These are phyloP conservation scores for Candolleomyces aberdarensis DNA, from an alignment of 768 basidiomycete species.

Conservation along the genomic window DNA sequence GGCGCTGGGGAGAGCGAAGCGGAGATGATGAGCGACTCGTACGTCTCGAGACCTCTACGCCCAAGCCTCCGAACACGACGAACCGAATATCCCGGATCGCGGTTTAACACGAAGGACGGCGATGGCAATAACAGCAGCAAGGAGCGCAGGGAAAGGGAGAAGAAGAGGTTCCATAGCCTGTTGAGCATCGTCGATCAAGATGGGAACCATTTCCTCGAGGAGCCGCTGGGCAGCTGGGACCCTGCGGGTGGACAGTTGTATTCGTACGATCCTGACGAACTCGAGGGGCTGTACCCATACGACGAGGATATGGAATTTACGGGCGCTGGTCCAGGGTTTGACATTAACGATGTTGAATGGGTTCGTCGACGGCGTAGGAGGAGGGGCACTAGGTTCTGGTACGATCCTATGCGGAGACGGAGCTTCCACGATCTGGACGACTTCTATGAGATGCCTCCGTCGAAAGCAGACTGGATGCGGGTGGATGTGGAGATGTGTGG, in stretches of 20 bases:
- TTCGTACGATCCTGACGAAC: not conserved
- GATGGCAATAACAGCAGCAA: not conserved
- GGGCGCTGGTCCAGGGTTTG: not conserved
- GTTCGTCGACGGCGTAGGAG: conserved; percentile 15
- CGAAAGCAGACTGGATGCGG: conserved; percentile 64
- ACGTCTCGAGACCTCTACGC: not conserved
- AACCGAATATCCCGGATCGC: not conserved
- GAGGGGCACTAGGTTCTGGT: conserved; percentile 10
- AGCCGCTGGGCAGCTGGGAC: conserved; percentile 10
- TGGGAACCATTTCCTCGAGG: conserved; percentile 18
- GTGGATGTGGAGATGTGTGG: conserved; percentile 80
- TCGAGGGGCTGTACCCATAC: not conserved
- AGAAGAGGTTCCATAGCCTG: conserved; percentile 27
- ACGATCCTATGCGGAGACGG: conserved; percentile 29
- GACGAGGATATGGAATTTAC: not conserved
- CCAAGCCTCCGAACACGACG: not conserved
- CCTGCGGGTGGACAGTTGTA: not conserved
- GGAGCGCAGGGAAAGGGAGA: conserved; percentile 16
- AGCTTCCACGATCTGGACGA: conserved; percentile 64
- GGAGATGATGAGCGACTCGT: conserved; percentile 1
- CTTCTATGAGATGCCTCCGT: conserved; percentile 43
- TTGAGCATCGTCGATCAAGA: conserved; percentile 25
- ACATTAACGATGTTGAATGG: conserved; percentile 9
- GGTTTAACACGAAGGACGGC: not conserved
- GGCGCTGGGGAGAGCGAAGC: conserved; percentile 2